These are phyloP conservation scores for Salvia miltiorrhiza DNA, from an alignment of 257 asterid genomes.

Conservation along the genomic window DNA sequence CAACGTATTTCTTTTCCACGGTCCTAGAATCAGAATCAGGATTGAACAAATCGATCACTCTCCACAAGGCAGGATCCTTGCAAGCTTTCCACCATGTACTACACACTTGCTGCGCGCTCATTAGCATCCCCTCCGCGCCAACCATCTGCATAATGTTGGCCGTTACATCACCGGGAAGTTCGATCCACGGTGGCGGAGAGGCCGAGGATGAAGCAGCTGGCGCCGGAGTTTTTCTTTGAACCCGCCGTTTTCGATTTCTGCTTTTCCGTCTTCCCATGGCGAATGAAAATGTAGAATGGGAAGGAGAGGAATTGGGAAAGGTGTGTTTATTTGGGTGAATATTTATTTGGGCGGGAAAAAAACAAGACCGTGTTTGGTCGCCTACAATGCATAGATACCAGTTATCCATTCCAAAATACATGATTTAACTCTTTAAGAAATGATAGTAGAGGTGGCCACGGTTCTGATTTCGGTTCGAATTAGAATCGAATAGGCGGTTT, in stretches of 20 bases:
- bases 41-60: conserved; percentile 15
- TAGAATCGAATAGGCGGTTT: too few relatives aligned
- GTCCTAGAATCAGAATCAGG: neutral
- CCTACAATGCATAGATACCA: too few relatives aligned
- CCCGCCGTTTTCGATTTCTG: neutral
- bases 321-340: too few relatives aligned
- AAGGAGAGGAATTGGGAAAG: neutral
- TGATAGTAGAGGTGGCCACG: too few relatives aligned
- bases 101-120: conserved; percentile 42
- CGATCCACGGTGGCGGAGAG: conserved; percentile 37
- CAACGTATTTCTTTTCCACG: too few relatives aligned
- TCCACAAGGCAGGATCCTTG: conserved; percentile 40
- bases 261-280: neutral
- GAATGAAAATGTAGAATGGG: neutral
- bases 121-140: conserved; percentile 32
- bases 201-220: neutral
- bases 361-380: too few relatives aligned
- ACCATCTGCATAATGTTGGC: conserved; percentile 36
- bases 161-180: conserved; percentile 41
- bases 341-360: neutral
- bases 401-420: too few relatives aligned
- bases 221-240: neutral
- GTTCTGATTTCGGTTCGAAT: too few relatives aligned
- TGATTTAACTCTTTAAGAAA: too few relatives aligned
- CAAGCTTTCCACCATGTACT: conserved; percentile 34